phyloP scores from a whole-genome alignment of 768 basidiomycete species.

The Leccinum olivaceopallidum region DNA sequence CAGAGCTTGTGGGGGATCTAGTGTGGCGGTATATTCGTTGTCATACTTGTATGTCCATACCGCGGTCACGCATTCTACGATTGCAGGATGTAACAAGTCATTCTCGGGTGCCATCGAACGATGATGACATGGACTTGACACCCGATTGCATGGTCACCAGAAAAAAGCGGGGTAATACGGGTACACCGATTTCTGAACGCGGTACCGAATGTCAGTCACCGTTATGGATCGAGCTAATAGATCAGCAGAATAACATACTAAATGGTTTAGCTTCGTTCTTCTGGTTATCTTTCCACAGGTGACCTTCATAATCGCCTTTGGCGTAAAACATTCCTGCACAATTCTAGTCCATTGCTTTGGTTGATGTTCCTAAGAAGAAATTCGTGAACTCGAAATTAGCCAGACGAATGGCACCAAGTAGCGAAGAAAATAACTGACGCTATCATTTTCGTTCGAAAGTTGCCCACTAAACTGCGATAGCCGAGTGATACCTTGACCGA shows the following conservation, averaged over 20 bases:
- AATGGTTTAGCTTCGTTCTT: slow-evolving; percentile 80
- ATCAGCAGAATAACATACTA: slow-evolving; percentile 46
- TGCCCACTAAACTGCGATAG: slow-evolving; percentile 70
- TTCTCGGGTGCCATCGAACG: neutral
- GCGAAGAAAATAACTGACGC: slow-evolving; percentile 26
- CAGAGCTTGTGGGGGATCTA: slow-evolving; percentile 53
- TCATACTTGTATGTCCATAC: slow-evolving; percentile 81
- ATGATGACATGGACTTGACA: too few relatives aligned
- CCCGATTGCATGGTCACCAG: too few relatives aligned
- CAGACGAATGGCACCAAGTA: neutral
- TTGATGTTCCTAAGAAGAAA: slow-evolving; percentile 51
- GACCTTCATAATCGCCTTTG: slow-evolving; percentile 71
- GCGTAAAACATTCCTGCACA: slow-evolving; percentile 69
- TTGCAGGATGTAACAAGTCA: slow-evolving; percentile 44
- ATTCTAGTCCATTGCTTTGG: slow-evolving; percentile 66
- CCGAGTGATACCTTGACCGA: slow-evolving; percentile 64
- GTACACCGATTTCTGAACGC: too few relatives aligned
- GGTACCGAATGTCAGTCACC: neutral
- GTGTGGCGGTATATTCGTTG: slow-evolving; percentile 76
- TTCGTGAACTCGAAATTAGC: slow-evolving; percentile 6
- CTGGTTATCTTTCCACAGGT: slow-evolving; percentile 83
- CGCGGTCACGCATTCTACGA: slow-evolving; percentile 72
- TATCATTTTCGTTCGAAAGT: slow-evolving; percentile 57
- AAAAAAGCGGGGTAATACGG: too few relatives aligned
- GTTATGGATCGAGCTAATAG: neutral